Evolutionary conservation across 2,329 filamentous ascomycete genomes (phyloP), one percentile per base, ranked within the genome.

Genomic region (Trichophyton rubrum): DNA sequence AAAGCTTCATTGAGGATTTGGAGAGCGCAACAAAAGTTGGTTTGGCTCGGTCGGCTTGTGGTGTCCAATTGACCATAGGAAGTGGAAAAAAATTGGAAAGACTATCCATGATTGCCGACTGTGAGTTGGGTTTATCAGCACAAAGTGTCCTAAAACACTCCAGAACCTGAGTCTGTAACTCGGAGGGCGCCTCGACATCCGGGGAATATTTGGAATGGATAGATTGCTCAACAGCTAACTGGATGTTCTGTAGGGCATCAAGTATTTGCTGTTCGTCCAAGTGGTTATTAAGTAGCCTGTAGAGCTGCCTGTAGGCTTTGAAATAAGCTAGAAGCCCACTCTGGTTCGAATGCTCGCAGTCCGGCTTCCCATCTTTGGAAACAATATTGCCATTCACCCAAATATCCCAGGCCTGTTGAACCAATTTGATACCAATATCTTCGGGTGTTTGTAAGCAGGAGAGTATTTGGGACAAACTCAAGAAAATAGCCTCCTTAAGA

Each of bases 11-110:
- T 62, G 87, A 85, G 20, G 83, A 83, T 71, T 93, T 95, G 0
- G 91, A 90, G 69, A 97, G 82, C 38, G 93, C 92, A 60, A 99
- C 85, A 69, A 90, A 97, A 0, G 90, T 95, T 5, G 89, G 87
- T 61, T 84, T 84, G 58, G 75, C 72, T 58, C 67, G 70, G 65
- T 71, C 72, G 60, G 64, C 74, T 60, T 63, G 72, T 22, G 62
- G 68, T 60, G 61, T 75, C 69, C 72, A 74, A 63, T 69, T 71
- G 5, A 69, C 68, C 40, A 76, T 66, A 20, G 74, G 86, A 38
- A 95, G 77, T 1, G 83, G 80, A 7, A 85, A 81, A 62, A 95
- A 84, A 57, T 88, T 82, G 1, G 89, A 83, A 8, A 90, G 80
- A 61, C 70, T 74, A 24, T 65, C 58, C 38, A 76, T 62, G 27